Evolutionary conservation across 2,329 filamentous ascomycete genomes (phyloP).

Genomic region (Sporothrix globosa): DNA sequence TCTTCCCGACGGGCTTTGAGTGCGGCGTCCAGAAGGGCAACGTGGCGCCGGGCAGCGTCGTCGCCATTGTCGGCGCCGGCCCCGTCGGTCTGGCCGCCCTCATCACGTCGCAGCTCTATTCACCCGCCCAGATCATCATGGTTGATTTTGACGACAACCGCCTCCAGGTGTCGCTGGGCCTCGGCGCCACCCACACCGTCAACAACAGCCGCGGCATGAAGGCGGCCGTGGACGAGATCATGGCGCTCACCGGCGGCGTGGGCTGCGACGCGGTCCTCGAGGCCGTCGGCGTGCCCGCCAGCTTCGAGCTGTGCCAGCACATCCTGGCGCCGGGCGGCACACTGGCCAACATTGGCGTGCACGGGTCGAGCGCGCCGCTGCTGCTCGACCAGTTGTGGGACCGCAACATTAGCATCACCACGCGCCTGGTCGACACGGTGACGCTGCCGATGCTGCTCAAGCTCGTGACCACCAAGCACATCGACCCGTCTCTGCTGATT

Average conservation of each 20-base stretch:
- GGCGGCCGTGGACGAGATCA: constrained; percentile 41
- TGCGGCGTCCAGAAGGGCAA: constrained; percentile 57
- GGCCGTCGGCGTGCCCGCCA: constrained; percentile 58
- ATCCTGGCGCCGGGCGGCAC: constrained; percentile 57
- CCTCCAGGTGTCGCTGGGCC: constrained; percentile 50
- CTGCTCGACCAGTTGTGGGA: constrained; percentile 59
- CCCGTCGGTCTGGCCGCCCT: constrained; percentile 59
- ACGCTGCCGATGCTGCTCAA: constrained; percentile 56
- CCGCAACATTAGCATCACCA: constrained; percentile 57
- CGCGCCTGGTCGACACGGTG: constrained; percentile 52
- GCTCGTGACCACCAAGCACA: constrained; percentile 47
- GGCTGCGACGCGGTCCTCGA: constrained; percentile 63
- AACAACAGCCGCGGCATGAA: constrained; percentile 45
- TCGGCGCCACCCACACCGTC: constrained; percentile 54
- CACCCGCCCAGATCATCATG: constrained; percentile 55
- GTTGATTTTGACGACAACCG: constrained; percentile 56
- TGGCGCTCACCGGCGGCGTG: constrained; percentile 52
- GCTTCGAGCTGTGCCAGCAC: constrained; percentile 57
- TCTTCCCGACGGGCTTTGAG: constrained; percentile 60
- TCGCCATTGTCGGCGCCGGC: constrained; percentile 60
- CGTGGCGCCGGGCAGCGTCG: constrained; percentile 55
- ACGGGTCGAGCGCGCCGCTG: constrained; percentile 56
- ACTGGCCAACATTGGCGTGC: constrained; percentile 62
- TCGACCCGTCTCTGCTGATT: constrained; percentile 50
- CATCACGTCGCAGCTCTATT: constrained; percentile 59